Evolutionary conservation across 306 rosid genomes (phyloP), one percentile per base, ranked within the genome.

Genomic region (Fragaria ananassa): DNA sequence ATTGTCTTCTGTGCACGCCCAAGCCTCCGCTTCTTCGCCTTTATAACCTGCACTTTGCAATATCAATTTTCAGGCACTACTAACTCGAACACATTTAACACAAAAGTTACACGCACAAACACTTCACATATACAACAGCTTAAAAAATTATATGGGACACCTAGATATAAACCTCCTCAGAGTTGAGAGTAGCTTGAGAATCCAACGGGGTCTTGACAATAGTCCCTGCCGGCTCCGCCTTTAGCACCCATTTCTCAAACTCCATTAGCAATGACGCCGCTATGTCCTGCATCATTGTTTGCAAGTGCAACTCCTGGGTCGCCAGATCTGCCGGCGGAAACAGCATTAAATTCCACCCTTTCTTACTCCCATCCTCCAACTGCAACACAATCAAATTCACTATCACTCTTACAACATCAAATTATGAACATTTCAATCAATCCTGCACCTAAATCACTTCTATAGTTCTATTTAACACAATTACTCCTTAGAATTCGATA

Each of bases 111-210:
- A 72, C 23, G 39, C 42, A 64, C 78, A 64, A 65, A 58, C 54
- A 54, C 73, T 71, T 51, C 54, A 29, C 63, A 37, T 9, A 34
- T 25, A 29, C 41, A 42, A 42, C 74, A 54, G 77, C 61, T 66
- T n/a, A 18, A 51, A 42, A 71, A 77, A 82, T 72, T 68, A 78
- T 77, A 54, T 84, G 87, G 90, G 91, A 95, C 93, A 92, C 99
- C 99, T 92, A 95, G 89, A 95, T 88, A 89, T 95, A 93, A 90
- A 95, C 97, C 99, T 95, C 97, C 98, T 95, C 99, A 91, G 99
- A 95, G 92, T 93, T 92, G 91, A 95, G 97, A 95, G 97, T 92
- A 49, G 99, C 96, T 89, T 95, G 99, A 77, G 97, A 95, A 88
- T 95, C 99, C 80, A 95, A 82, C 4, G 99, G 99, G 51, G 98